Conservation (phyloP, 1,284 basidiomycete species). For the Somion occarium region DNA sequence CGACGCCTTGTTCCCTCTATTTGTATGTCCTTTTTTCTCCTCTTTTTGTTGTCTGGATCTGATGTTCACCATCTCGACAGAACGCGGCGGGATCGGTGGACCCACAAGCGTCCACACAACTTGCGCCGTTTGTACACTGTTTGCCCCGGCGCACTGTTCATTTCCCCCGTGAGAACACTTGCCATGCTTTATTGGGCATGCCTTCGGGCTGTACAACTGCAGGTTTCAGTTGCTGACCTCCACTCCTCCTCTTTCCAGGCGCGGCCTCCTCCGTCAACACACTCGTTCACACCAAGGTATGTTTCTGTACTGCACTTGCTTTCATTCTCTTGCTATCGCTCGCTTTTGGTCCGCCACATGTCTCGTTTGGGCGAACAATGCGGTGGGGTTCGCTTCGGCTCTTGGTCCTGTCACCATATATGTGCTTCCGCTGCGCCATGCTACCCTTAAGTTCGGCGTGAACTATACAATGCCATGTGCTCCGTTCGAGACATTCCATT, state of each 20-base stretch:
- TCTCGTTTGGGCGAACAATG: constrained; percentile 9
- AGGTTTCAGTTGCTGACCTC: constrained; percentile 19
- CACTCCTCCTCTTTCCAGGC: constrained; percentile 36
- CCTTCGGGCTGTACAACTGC: constrained; percentile 12
- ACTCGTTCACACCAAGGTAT: constrained; percentile 52
- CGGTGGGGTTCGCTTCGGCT: background rate
- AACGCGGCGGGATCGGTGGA: constrained; percentile 18
- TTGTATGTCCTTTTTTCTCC: background rate
- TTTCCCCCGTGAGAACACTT: constrained; percentile 23
- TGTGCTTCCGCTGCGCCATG: background rate
- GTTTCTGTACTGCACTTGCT: constrained; percentile 11
- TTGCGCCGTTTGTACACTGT: constrained; percentile 12
- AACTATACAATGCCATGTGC: background rate
- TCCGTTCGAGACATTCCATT: background rate
- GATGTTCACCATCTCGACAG: background rate
- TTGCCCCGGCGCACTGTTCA: constrained; percentile 20
- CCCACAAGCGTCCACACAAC: constrained; percentile 25
- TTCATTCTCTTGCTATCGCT: background rate
- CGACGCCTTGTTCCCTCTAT: background rate
- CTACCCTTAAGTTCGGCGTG: background rate
- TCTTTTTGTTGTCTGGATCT: background rate
- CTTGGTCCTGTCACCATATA: background rate
- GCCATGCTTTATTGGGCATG: constrained; percentile 16
- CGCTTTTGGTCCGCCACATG: background rate
- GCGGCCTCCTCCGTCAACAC: constrained; percentile 68